A percentile compares a stretch with the other conserved stretches of the same genome.
Evolutionary conservation across 257 asterid species (phyloP).

Genomic region (Scutellaria minor): DNA sequence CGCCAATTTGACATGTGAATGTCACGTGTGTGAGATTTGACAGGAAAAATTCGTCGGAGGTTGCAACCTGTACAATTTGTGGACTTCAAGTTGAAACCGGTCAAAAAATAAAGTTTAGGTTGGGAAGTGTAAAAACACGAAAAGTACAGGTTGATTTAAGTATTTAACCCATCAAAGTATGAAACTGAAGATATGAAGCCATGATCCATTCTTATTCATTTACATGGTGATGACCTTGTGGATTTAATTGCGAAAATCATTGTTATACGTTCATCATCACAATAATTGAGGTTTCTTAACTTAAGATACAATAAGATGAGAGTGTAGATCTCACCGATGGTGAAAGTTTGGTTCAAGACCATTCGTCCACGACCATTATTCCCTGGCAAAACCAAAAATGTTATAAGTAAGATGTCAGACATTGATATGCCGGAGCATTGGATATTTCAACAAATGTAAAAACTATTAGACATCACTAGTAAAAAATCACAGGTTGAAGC

Average conservation of each 20-base stretch:
- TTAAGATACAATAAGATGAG: background rate
- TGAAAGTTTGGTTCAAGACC: slow-evolving; percentile 91
- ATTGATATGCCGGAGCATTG: background rate
- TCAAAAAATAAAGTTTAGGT: no score
- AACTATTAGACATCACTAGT: background rate
- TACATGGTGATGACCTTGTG: background rate
- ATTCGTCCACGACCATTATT: slow-evolving; percentile 76
- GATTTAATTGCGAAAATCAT: slow-evolving; percentile 15
- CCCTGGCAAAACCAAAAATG: slow-evolving; percentile 49
- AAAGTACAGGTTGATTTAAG: no score
- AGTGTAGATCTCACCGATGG: slow-evolving; percentile 69
- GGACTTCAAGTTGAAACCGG: no score
- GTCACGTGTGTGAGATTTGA: no score
- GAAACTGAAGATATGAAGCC: background rate
- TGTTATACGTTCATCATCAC: background rate
- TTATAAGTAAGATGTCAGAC: background rate
- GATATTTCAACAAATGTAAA: background rate
- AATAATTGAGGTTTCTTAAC: background rate
- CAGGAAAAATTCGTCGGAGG: no score
- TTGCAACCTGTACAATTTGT: no score
- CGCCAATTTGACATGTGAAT: no score
- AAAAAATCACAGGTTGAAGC: background rate
- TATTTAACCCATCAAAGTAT: background rate
- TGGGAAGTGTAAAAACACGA: no score
- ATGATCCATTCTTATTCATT: slow-evolving; percentile 7